Percentiles rank a stretch among this genome's conserved stretches.
phyloP scores from a whole-genome alignment of 2,329 filamentous ascomycete species.

The Penicillium corylophilum region DNA sequence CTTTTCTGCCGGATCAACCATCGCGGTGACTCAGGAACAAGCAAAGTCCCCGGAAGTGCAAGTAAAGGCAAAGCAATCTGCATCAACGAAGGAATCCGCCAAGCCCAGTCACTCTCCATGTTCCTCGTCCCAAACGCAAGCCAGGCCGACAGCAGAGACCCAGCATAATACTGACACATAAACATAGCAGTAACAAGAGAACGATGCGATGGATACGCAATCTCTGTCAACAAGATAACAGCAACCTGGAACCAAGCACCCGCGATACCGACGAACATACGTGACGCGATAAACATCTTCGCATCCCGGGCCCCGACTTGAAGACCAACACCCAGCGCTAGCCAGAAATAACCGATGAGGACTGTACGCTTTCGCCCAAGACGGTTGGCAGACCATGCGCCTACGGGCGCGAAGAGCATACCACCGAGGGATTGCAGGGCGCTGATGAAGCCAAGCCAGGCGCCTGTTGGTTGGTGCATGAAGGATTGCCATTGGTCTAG shows the following conservation, averaged over 20 bases:
- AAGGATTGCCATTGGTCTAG: constrained; percentile 33
- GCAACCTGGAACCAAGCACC: constrained; percentile 34
- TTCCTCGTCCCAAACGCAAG: constrained; percentile 20
- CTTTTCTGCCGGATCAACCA: constrained; percentile 7
- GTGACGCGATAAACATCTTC: constrained; percentile 35
- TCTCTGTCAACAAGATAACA: constrained; percentile 44
- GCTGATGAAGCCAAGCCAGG: constrained; percentile 33
- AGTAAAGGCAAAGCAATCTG: constrained; percentile 11
- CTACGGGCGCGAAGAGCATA: constrained; percentile 28
- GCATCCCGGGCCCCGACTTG: constrained; percentile 30
- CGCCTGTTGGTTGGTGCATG: constrained; percentile 28
- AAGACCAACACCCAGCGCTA: constrained; percentile 29
- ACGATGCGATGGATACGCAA: constrained; percentile 45
- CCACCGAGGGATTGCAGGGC: constrained; percentile 31
- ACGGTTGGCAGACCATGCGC: constrained; percentile 34
- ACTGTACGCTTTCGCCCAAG: constrained; percentile 36
- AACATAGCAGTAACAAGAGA: constrained; percentile 35
- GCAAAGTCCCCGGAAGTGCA: constrained; percentile 1
- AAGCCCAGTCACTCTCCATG: constrained; percentile 6
- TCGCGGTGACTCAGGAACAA: constrained; percentile 10
- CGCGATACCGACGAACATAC: constrained; percentile 39
- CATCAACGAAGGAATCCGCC: constrained; percentile 12
- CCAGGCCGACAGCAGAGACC: constrained; percentile 28
- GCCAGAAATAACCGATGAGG: constrained; percentile 34
- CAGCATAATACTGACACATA: constrained; percentile 38